Percentiles rank a stretch among this genome's conserved stretches.
Evolutionary conservation across 225 moss, liverwort and hornwort genomes (phyloP).

Genomic region (Anthoceros angustus): DNA sequence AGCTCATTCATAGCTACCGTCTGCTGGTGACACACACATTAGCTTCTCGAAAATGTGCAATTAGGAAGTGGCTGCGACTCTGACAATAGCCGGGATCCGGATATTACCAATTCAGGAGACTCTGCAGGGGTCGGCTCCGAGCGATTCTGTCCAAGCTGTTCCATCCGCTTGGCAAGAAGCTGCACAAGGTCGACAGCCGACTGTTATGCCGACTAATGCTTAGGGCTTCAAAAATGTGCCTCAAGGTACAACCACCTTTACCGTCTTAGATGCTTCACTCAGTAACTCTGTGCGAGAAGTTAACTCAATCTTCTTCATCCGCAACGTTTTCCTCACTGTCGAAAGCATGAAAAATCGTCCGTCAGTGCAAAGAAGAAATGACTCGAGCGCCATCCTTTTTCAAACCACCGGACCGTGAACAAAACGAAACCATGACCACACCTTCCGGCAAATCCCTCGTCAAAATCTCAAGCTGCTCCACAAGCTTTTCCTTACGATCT

Average conservation of each 20-base stretch:
- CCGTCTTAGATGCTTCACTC: conserved; percentile 71
- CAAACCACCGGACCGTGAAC: background rate
- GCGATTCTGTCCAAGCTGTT: conserved; percentile 61
- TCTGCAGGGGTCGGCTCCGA: conserved; percentile 68
- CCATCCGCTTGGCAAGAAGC: conserved; percentile 63
- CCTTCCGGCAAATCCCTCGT: conserved; percentile 59
- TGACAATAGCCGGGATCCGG: conserved; percentile 9
- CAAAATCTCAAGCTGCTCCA: conserved; percentile 54
- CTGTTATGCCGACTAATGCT: background rate
- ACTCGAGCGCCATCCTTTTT: background rate
- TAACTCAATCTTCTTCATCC: conserved; percentile 45
- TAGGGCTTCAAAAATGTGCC: background rate
- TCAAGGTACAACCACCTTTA: conserved; percentile 2
- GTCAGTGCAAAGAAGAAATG: background rate
- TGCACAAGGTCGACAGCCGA: conserved; percentile 14
- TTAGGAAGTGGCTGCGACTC: background rate
- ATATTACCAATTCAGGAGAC: conserved; percentile 41
- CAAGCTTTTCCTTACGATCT: conserved; percentile 62
- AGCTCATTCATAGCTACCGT: conserved; percentile 62
- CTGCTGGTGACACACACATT: conserved; percentile 21
- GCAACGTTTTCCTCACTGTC: conserved; percentile 33
- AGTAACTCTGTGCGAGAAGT: conserved; percentile 52
- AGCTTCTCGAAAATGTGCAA: background rate
- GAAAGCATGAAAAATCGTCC: conserved; percentile 5
- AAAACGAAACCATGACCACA: conserved; percentile 11